phyloP scores from a whole-genome alignment of 805 yeast species.

The Saccharomycopsis lassenensis region DNA sequence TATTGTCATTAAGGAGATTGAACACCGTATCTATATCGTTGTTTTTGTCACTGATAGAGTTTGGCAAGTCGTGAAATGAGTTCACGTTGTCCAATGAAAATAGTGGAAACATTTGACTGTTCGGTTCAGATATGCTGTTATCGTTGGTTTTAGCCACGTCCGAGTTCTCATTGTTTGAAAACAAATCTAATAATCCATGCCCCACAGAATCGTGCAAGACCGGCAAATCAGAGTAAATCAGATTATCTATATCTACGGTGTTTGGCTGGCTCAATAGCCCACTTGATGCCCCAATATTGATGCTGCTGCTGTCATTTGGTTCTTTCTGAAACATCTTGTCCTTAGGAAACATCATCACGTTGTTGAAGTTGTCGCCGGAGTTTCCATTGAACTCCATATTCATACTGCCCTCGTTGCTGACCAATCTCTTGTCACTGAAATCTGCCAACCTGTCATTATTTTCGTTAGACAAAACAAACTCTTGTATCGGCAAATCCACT shows the following conservation, averaged over 20 bases:
- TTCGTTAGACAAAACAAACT: no score
- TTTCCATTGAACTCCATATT: no score
- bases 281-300: not conserved
- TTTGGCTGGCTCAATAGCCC: slow-evolving; percentile 1
- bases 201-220: slow-evolving; percentile 8
- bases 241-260: not conserved
- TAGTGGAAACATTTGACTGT: not conserved
- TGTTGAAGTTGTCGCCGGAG: no score
- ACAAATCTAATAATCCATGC: slow-evolving; percentile 14
- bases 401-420: no score
- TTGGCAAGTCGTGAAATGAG: no score
- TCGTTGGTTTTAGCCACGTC: not conserved
- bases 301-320: no score
- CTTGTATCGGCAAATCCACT: slow-evolving; percentile 16
- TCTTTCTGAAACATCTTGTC: no score
- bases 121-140: not conserved
- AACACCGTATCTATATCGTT: not conserved
- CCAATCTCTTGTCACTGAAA: no score
- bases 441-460: no score
- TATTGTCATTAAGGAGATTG: slow-evolving; percentile 1
- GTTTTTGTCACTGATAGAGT: not conserved
- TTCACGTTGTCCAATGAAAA: no score
- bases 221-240: slow-evolving; percentile 5
- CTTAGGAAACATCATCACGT: no score
- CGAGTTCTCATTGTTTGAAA: slow-evolving; percentile 1